Percentiles rank a stretch among this genome's conserved stretches.
Conservation (phyloP, 768 basidiomycete genomes). For the Pulveroboletus sp. region DNA sequence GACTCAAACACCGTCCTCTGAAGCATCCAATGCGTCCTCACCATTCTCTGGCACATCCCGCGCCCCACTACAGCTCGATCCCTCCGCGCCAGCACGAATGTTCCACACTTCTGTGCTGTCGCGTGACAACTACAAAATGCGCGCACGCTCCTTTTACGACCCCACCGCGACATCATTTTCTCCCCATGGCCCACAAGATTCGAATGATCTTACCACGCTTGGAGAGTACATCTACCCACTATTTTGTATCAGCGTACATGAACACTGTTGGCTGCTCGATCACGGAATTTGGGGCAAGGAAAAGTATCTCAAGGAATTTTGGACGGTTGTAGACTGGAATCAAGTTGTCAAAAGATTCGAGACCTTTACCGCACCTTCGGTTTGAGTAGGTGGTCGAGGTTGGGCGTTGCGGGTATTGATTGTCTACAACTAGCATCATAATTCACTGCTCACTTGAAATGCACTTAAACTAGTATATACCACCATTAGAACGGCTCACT, state of each 20-base stretch:
- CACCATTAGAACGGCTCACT: constrained; percentile 4
- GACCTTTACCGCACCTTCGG: constrained; percentile 14
- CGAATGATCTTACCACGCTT: constrained; percentile 26
- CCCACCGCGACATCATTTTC: constrained; percentile 8
- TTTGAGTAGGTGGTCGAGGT: constrained; percentile 6
- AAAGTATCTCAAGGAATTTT: constrained; percentile 79
- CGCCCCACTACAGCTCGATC: constrained; percentile 26
- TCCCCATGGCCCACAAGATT: constrained; percentile 13
- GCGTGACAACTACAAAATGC: constrained; percentile 3
- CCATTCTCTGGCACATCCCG: constrained; percentile 43
- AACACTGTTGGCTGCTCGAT: constrained; percentile 87
- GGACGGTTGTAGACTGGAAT: constrained; percentile 79
- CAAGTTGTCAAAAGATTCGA: constrained; percentile 42
- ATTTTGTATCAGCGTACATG: constrained; percentile 76
- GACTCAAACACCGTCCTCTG: constrained; percentile 20
- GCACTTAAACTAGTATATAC: constrained; percentile 11
- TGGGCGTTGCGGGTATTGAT: not conserved
- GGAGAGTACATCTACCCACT: constrained; percentile 68
- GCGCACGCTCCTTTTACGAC: constrained; percentile 29
- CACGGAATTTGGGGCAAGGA: constrained; percentile 93
- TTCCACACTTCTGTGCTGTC: constrained; percentile 25
- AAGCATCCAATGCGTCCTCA: constrained; percentile 34
- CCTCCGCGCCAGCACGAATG: constrained; percentile 29
- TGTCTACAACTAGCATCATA: constrained; percentile 11
- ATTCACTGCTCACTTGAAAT: constrained; percentile 23